A percentile compares a stretch with the other conserved stretches of the same genome.
Evolutionary conservation across 805 yeast genomes (phyloP).

Genomic region (Candida rishiriensis): DNA sequence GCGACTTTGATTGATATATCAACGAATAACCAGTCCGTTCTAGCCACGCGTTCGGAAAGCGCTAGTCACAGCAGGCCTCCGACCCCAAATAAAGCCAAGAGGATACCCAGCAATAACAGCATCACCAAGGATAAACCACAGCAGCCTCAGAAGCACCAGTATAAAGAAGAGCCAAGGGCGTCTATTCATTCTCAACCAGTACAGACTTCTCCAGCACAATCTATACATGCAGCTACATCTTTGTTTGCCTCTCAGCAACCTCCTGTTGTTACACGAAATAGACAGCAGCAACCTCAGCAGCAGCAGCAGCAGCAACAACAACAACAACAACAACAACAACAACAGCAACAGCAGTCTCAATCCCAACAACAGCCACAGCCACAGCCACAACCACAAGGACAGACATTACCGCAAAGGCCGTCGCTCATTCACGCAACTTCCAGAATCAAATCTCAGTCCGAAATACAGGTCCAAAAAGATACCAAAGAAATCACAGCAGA

Average conservation of each 20-base stretch:
- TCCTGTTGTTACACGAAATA: too few relatives aligned
- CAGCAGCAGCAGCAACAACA: not conserved
- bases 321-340: not conserved
- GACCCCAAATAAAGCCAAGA: not conserved
- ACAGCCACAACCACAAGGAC: too few relatives aligned
- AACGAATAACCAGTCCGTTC: constrained; percentile 1
- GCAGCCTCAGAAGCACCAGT: not conserved
- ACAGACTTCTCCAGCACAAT: not conserved
- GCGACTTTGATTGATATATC: constrained; percentile 27
- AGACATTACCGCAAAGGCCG: not conserved
- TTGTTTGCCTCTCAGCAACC: not conserved
- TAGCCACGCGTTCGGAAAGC: not conserved
- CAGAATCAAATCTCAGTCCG: constrained; percentile 10
- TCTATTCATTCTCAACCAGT: too few relatives aligned
- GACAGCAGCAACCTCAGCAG: not conserved
- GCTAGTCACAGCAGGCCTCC: not conserved
- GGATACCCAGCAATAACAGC: constrained; percentile 3
- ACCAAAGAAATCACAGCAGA: constrained; percentile 26
- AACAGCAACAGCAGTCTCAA: not conserved
- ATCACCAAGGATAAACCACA: not conserved
- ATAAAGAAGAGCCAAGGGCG: too few relatives aligned
- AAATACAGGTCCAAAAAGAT: constrained; percentile 13
- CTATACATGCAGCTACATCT: not conserved
- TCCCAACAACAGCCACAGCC: not conserved
- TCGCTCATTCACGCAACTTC: constrained; percentile 1